Evolutionary conservation across 2,329 filamentous ascomycete species (phyloP), one percentile per base, ranked within the genome.

Genomic region (Blastomyces emzantsi): DNA sequence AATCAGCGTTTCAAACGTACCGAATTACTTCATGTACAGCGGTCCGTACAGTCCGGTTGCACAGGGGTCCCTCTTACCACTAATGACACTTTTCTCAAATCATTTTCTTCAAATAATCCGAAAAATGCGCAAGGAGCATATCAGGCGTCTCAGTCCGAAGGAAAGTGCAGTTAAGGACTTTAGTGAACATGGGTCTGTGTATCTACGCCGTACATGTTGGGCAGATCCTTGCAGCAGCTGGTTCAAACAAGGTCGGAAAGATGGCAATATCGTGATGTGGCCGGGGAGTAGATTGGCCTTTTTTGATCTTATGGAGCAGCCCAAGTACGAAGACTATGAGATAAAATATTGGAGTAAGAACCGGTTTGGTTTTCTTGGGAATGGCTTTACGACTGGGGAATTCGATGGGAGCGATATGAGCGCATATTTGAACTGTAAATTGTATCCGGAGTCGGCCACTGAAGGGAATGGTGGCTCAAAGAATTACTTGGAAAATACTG

Each of bases 251-350:
- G 69, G 69, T 13, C 66, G 61, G 47, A 66, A 64, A 61, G 67
- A 67, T 51, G 69, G 69, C 11, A 66, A 66, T 33, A 62, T 68
- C 41, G 67, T 66, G 30, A 64, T 70, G 51, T 72, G 69, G 68
- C 70, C 70, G 11, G 70, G 69, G 36, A 67, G 61, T 15, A 63
- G 69, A 19, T 61, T 72, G 22, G 63, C 64, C 0, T 67, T 66
- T 61, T 64, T 67, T 39, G 64, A 67, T 17, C n/a, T 64, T 36
- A 25, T 67, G 51, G 47, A 54, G 28, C 62, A 66, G 28, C 64
- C 64, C 1, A 66, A 64, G 47, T 67, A 62, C 62, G 66, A 67
- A 41, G 66, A 67, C 22, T 67, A 66, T 63, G 64, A 67, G 15
- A 67, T 67, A 28, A 59, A 67, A 51, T 67, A 67, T 58, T 66